These are phyloP conservation scores for Shiraia bambusicola DNA, from an alignment of 2,329 filamentous ascomycete genomes.

Conservation along the genomic window DNA sequence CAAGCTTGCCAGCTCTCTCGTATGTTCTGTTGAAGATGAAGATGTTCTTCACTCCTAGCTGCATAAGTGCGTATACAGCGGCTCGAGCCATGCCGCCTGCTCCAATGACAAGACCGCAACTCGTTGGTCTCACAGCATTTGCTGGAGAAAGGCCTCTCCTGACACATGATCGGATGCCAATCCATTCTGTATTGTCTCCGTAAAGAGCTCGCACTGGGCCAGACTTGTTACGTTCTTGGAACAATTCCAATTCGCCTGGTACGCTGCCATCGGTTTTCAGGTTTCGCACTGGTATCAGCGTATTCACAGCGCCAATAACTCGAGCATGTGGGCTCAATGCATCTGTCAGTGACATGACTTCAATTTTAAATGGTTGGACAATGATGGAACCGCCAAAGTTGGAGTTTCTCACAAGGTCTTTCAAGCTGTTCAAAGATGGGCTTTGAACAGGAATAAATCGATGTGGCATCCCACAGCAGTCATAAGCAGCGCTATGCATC, in stretches of 20 bases:
- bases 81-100: slow-evolving; percentile 77
- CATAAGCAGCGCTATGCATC: slow-evolving; percentile 73
- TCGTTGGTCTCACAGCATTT: slow-evolving; percentile 57
- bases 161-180: slow-evolving; percentile 73
- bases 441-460: slow-evolving; percentile 66
- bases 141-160: slow-evolving; percentile 71
- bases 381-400: slow-evolving; percentile 73
- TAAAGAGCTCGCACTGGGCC: slow-evolving; percentile 70
- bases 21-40: slow-evolving; percentile 72
- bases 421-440: slow-evolving; percentile 62
- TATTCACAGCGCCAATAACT: slow-evolving; percentile 76
- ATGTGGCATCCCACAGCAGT: slow-evolving; percentile 68
- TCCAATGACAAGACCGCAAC: slow-evolving; percentile 57
- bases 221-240: slow-evolving; percentile 61
- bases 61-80: slow-evolving; percentile 75
- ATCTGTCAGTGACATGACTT: slow-evolving; percentile 65
- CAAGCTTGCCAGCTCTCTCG: slow-evolving; percentile 67
- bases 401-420: slow-evolving; percentile 63
- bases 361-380: slow-evolving; percentile 72
- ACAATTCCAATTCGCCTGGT: slow-evolving; percentile 56
- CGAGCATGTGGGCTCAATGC: slow-evolving; percentile 70
- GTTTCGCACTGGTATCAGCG: slow-evolving; percentile 68
- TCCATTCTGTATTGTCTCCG: slow-evolving; percentile 81
- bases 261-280: slow-evolving; percentile 59
- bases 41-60: slow-evolving; percentile 74